These are phyloP conservation scores for Mortierella sp. DNA, from an alignment of 371 early-diverging fungal species.

Conservation along the genomic window DNA sequence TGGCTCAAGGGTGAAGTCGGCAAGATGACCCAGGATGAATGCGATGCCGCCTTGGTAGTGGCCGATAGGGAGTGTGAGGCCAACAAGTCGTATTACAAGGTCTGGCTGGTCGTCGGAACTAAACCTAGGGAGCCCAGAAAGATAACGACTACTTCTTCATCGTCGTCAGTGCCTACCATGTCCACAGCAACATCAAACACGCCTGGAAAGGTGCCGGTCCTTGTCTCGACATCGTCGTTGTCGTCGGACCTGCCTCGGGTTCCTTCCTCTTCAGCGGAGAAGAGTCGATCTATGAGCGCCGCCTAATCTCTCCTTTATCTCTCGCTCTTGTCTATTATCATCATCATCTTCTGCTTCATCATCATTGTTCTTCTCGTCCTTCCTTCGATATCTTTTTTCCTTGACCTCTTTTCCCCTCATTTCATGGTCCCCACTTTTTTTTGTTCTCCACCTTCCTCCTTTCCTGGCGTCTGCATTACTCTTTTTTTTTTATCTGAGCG, in stretches of 20 bases:
- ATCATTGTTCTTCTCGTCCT: background rate
- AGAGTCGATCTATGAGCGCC: background rate
- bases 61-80: slow-evolving; percentile 35
- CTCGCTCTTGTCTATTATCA: background rate
- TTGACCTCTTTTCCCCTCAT: background rate
- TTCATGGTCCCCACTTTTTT: slow-evolving; percentile 1
- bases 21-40: slow-evolving; percentile 35
- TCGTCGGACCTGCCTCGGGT: background rate
- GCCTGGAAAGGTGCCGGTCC: background rate
- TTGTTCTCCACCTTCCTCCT: background rate
- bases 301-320: background rate
- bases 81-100: slow-evolving; percentile 52
- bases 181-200: background rate
- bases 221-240: slow-evolving; percentile 10
- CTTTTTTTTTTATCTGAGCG: slow-evolving; percentile 6
- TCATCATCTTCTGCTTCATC: background rate
- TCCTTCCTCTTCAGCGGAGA: background rate
- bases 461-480: background rate
- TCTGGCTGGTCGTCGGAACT: slow-evolving; percentile 53
- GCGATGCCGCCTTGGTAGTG: slow-evolving; percentile 29
- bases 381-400: background rate
- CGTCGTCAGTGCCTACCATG: too few relatives aligned
- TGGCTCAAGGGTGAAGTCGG: slow-evolving; percentile 55
- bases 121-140: slow-evolving; percentile 31
- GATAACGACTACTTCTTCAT: background rate